These are phyloP conservation scores for Hysterium pulicare DNA, from an alignment of 2,329 filamentous ascomycete genomes.

Conservation along the genomic window DNA sequence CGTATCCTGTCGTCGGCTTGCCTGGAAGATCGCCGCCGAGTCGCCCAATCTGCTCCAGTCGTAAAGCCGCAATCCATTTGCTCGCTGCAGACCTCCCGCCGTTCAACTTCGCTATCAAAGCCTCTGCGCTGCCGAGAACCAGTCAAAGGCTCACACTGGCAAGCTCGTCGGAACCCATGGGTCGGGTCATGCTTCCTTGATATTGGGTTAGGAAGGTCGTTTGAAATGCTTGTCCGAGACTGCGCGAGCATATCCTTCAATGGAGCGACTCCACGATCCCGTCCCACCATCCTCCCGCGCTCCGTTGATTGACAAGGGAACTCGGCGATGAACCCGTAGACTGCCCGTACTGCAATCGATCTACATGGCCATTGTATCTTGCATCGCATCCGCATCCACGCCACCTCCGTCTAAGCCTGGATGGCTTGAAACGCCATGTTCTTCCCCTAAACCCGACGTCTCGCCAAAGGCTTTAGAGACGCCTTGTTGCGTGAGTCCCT, in stretches of 20 bases:
- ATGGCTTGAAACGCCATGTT: slow-evolving; percentile 31
- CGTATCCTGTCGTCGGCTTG: slow-evolving; percentile 15
- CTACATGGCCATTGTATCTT: slow-evolving; percentile 31
- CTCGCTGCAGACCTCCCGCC: background rate
- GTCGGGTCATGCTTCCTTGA: slow-evolving; percentile 13
- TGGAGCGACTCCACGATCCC: slow-evolving; percentile 24
- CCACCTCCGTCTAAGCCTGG: slow-evolving; percentile 22
- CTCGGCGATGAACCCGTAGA: slow-evolving; percentile 11
- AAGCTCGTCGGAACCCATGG: slow-evolving; percentile 5
- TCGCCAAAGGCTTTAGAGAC: slow-evolving; percentile 2
- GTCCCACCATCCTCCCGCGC: slow-evolving; percentile 35
- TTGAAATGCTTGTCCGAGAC: slow-evolving; percentile 7
- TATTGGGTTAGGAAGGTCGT: slow-evolving; percentile 17
- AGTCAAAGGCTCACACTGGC: slow-evolving; percentile 5
- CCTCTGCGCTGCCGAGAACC: slow-evolving; percentile 4
- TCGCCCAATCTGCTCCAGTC: slow-evolving; percentile 17
- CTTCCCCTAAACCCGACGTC: slow-evolving; percentile 18
- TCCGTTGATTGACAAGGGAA: slow-evolving; percentile 24
- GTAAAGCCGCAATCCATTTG: slow-evolving; percentile 20
- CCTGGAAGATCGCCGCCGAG: slow-evolving; percentile 20
- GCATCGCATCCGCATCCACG: slow-evolving; percentile 35
- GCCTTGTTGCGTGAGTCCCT: background rate
- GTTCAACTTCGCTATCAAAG: background rate
- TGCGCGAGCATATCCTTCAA: slow-evolving; percentile 3
- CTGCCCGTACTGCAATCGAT: slow-evolving; percentile 34